Evolutionary conservation across 2,329 filamentous ascomycete species (phyloP), one percentile per base, ranked within the genome.

Genomic region (Cytospora leucostoma): DNA sequence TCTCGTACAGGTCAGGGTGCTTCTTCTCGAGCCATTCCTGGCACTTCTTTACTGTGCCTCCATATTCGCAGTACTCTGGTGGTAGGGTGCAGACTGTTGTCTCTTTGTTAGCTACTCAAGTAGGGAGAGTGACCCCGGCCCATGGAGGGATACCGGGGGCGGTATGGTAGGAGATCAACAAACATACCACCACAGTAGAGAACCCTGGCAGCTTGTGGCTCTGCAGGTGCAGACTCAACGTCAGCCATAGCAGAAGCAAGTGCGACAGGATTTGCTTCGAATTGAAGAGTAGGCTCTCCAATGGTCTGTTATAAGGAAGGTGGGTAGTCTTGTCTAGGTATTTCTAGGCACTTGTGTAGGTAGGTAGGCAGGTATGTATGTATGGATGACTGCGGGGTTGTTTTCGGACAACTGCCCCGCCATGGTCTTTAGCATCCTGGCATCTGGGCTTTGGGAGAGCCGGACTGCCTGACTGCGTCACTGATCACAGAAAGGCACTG

Each of bases 1-100:
- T 81, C 66, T 85, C 77, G 77, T 96, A 96, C 75, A 97, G 80
- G 54, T 84, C 82, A 3, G 88, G 85, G 71, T 97, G 84, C 68
- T 87, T 84, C 68, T 88, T 85, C 72, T 92, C 81, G 21, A 99
- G 87, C 95, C 95, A 99, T 76, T 98, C 93, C 77, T 94, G 90
- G 80, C 95, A 99, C 80, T 97, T 99, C 79, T 93, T 97, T 32
- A 90, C 89, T 47, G 93, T 98, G 68, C 93, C 94, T 73, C 95
- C 95, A 78, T 97, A 98, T 80, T 99, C 95, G 82, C 95, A 99
- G 80, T 97, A 99, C 95, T 89, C 86, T 60, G 86, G 86, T 40
- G 86, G 86, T 62, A 89, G 77, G 65, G 84, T 84, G 77, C 86
- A 89, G 56, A 88, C 86, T 89, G 33, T 47, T 47, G 60, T 32